phyloP scores from a whole-genome alignment of 2,329 filamentous ascomycete genomes.

The Penicillium sp. region DNA sequence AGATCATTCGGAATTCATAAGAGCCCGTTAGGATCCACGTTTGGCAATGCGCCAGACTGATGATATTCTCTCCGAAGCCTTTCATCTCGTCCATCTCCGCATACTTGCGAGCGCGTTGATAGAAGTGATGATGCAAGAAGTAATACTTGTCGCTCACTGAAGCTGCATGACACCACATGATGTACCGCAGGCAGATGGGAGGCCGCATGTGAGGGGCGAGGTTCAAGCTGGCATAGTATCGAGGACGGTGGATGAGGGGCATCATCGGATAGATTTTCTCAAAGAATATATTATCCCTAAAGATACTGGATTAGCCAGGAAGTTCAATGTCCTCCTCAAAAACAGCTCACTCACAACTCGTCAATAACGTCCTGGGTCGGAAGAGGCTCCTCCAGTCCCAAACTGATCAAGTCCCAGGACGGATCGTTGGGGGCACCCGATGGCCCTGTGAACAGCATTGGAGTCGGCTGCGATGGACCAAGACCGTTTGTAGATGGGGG shows the following conservation, averaged over 20 bases:
- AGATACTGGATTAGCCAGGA: conserved; percentile 50
- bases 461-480: conserved; percentile 29
- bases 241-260: conserved; percentile 87
- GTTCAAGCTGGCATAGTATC: conserved; percentile 88
- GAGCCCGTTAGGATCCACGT: conserved; percentile 78
- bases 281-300: conserved; percentile 78
- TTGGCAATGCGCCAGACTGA: conserved; percentile 85
- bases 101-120: conserved; percentile 87
- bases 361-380: conserved; percentile 82
- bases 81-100: conserved; percentile 88
- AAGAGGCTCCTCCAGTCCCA: conserved; percentile 81
- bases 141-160: conserved; percentile 81
- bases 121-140: conserved; percentile 84
- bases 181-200: conserved; percentile 86
- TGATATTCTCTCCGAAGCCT: conserved; percentile 86
- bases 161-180: conserved; percentile 95
- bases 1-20: conserved; percentile 98
- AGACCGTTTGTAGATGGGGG: conserved; percentile 36
- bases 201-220: conserved; percentile 85
- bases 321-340: not conserved
- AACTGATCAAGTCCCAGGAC: conserved; percentile 83
- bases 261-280: conserved; percentile 84
- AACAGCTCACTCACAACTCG: conserved; percentile 67
- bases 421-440: conserved; percentile 54
- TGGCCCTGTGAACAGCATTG: conserved; percentile 31